Conservation (phyloP, 2,329 filamentous ascomycete genomes). For the Pseudocercospora eumusae region DNA sequence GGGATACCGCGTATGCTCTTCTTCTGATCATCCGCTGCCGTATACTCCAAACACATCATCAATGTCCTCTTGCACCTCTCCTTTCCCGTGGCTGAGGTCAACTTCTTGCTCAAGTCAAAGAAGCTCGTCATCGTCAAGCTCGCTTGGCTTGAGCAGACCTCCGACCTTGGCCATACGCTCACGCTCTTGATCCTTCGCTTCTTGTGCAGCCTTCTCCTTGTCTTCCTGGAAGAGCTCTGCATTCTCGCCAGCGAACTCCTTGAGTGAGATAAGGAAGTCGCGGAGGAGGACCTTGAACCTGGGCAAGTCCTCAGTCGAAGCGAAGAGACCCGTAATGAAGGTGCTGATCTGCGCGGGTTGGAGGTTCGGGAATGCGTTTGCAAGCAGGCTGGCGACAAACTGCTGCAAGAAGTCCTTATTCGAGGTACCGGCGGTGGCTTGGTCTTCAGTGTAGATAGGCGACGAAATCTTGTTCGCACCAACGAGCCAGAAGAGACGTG, state of each 20-base stretch:
- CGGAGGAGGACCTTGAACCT: constrained; percentile 95
- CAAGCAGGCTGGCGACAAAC: constrained; percentile 81
- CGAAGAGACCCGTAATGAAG: constrained; percentile 89
- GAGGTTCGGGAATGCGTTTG: constrained; percentile 90
- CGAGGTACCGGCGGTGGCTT: constrained; percentile 77
- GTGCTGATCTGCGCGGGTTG: constrained; percentile 77
- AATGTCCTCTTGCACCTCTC: neutral
- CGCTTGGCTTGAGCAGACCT: constrained; percentile 93
- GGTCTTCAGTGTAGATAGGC: constrained; percentile 82
- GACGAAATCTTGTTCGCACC: constrained; percentile 86
- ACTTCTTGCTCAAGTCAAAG: constrained; percentile 70
- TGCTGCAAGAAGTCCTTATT: constrained; percentile 89
- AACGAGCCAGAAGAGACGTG: constrained; percentile 96
- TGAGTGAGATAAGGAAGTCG: constrained; percentile 95
- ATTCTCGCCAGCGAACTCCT: constrained; percentile 96
- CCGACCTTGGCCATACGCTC: constrained; percentile 93
- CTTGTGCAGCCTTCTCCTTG: constrained; percentile 85
- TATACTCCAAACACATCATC: constrained; percentile 8
- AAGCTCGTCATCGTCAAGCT: constrained; percentile 79
- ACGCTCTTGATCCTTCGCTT: constrained; percentile 83
- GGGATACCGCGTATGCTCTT: neutral
- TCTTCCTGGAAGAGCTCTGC: constrained; percentile 91
- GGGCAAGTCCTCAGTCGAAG: constrained; percentile 81
- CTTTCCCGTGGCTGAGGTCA: constrained; percentile 23
- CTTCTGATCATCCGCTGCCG: neutral